Conservation (phyloP, 75 land plant genomes). For the Gnetum montanum region DNA sequence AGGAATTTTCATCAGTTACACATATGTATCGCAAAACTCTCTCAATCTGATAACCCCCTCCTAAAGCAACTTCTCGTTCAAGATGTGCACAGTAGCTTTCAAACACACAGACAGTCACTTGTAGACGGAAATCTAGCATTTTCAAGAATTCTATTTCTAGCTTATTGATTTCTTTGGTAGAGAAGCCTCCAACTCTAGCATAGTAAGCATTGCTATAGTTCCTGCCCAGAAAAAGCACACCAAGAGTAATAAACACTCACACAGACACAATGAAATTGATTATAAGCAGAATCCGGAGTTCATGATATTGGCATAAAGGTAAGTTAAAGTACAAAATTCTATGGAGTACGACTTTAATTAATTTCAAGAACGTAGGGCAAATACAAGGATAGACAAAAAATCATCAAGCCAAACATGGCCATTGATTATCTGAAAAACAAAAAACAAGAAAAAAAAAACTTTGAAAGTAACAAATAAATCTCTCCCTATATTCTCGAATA, state of each 20-base stretch:
- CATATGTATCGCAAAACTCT: conserved; percentile 23
- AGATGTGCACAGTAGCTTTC: conserved; percentile 70
- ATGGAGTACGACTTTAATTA: neutral
- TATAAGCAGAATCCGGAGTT: no score
- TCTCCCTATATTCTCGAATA: no score
- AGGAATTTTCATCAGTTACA: neutral
- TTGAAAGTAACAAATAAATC: no score
- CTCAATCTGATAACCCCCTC: conserved; percentile 77
- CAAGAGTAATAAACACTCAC: neutral
- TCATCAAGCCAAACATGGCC: no score
- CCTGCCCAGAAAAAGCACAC: conserved; percentile 21
- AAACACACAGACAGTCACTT: conserved; percentile 70
- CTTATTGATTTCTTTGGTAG: conserved; percentile 49
- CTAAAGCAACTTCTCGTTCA: conserved; percentile 63
- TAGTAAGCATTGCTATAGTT: conserved; percentile 67
- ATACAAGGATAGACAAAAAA: neutral
- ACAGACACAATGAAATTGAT: neutral
- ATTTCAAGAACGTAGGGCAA: neutral
- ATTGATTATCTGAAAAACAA: no score
- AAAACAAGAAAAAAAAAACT: no score
- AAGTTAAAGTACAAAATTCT: neutral
- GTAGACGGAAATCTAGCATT: conserved; percentile 52
- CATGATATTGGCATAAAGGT: no score
- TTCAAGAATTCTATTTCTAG: conserved; percentile 62
- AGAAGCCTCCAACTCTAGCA: conserved; percentile 62